These are phyloP conservation scores for Thymus quinquecostatus DNA, from an alignment of 257 asterid genomes.

Conservation along the genomic window DNA sequence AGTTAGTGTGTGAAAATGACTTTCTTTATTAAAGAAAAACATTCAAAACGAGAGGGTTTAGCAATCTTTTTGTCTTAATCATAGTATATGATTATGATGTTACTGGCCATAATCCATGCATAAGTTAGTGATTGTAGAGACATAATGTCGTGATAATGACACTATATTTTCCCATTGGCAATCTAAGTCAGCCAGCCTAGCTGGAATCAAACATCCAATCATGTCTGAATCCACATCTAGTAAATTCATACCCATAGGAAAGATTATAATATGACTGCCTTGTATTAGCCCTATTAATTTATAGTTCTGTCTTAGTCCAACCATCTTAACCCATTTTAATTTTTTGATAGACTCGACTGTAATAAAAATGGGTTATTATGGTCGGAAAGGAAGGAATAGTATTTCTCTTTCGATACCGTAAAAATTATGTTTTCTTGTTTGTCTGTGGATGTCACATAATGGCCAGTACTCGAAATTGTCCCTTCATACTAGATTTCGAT, in stretches of 20 bases:
- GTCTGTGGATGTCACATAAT: neutral
- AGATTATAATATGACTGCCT: constrained; percentile 16
- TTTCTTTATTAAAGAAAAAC: too few species aligned
- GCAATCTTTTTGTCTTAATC: neutral
- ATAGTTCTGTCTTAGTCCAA: too few species aligned
- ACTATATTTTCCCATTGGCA: neutral
- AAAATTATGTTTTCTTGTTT: neutral
- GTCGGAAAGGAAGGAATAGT: neutral
- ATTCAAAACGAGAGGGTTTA: neutral
- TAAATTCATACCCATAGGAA: constrained; percentile 11
- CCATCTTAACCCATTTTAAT: too few species aligned
- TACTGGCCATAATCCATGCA: neutral
- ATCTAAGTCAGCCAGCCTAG: neutral
- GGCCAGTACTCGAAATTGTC: neutral
- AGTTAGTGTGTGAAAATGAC: too few species aligned
- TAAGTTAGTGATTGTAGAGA: neutral
- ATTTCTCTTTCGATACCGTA: too few species aligned
- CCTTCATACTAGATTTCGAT: neutral
- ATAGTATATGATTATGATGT: constrained; percentile 13
- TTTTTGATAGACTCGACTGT: too few species aligned
- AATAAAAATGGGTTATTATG: too few species aligned
- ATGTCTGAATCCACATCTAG: constrained; percentile 15
- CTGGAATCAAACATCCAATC: constrained; percentile 32
- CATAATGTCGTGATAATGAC: constrained; percentile 26
- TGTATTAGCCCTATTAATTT: neutral